Conservation (phyloP, 1,139 yeast genomes). For the Suhomyces wounanorum region DNA sequence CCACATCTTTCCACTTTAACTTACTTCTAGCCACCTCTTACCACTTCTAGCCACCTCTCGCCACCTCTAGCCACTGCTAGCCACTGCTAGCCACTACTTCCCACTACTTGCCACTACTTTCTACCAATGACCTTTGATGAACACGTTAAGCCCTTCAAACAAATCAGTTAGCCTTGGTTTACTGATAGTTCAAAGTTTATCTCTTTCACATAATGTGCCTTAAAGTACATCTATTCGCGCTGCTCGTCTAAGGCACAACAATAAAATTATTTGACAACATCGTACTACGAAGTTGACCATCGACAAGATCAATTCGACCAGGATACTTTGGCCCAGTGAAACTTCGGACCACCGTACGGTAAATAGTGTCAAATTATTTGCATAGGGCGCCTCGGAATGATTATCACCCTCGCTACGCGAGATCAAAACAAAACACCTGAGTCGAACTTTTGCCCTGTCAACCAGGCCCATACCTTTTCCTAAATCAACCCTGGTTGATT, state of each 20-base stretch:
- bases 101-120: no score
- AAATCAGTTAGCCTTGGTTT: no score
- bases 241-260: not conserved
- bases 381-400: not conserved
- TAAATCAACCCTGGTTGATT: not conserved
- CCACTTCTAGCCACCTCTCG: no score
- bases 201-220: not conserved
- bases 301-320: not conserved
- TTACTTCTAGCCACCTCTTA: no score
- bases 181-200: not conserved
- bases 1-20: no score
- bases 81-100: no score
- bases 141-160: no score
- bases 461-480: not conserved
- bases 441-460: not conserved
- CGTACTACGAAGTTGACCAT: not conserved
- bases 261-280: not conserved
- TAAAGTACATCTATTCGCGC: not conserved
- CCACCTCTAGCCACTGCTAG: no score
- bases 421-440: constrained; percentile 3
- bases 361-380: not conserved
- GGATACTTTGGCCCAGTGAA: not conserved
- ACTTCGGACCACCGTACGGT: not conserved
- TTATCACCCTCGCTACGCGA: constrained; percentile 4
- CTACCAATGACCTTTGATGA: no score